Evolutionary conservation across 2,329 filamentous ascomycete genomes (phyloP).

Genomic region (Exophiala sp.): DNA sequence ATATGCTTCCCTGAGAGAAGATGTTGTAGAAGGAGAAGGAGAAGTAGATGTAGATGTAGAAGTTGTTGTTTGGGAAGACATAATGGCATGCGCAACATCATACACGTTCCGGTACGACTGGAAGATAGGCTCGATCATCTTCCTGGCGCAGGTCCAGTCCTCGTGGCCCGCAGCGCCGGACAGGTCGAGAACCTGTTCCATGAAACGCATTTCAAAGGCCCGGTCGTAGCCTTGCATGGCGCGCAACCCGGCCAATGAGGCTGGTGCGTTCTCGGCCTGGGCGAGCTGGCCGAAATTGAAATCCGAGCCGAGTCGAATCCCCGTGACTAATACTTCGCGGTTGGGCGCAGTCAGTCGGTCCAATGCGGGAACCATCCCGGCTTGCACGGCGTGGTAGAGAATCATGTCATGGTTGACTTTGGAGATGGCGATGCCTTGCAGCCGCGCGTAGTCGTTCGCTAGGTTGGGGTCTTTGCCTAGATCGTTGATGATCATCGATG

Average conservation of each 20-base stretch:
- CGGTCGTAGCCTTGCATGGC: slow-evolving; percentile 28
- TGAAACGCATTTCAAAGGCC: slow-evolving; percentile 34
- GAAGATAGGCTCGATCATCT: slow-evolving; percentile 33
- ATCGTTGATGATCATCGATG: slow-evolving; percentile 36
- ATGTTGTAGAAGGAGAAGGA: too few relatives aligned
- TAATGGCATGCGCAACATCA: slow-evolving; percentile 30
- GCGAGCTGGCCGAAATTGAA: slow-evolving; percentile 38
- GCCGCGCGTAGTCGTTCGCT: slow-evolving; percentile 24
- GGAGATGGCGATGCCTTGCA: slow-evolving; percentile 10
- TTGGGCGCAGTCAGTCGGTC: slow-evolving; percentile 23
- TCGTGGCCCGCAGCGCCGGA: slow-evolving; percentile 34
- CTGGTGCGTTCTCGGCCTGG: slow-evolving; percentile 36
- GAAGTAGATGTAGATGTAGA: too few relatives aligned
- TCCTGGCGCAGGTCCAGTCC: slow-evolving; percentile 27
- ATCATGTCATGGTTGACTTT: slow-evolving; percentile 34
- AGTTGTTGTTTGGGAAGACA: slow-evolving; percentile 7
- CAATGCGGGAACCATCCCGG: slow-evolving; percentile 30
- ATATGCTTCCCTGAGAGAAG: slow-evolving; percentile 31
- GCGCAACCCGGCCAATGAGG: slow-evolving; percentile 29
- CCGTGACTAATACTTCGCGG: slow-evolving; percentile 30
- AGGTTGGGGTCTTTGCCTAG: slow-evolving; percentile 36
- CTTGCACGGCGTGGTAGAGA: slow-evolving; percentile 30
- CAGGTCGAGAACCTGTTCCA: slow-evolving; percentile 37
- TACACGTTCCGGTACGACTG: slow-evolving; percentile 31
- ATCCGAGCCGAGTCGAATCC: slow-evolving; percentile 34